Conservation (phyloP, 371 early-diverging fungal genomes). For the Capillidium rhysosporum region DNA sequence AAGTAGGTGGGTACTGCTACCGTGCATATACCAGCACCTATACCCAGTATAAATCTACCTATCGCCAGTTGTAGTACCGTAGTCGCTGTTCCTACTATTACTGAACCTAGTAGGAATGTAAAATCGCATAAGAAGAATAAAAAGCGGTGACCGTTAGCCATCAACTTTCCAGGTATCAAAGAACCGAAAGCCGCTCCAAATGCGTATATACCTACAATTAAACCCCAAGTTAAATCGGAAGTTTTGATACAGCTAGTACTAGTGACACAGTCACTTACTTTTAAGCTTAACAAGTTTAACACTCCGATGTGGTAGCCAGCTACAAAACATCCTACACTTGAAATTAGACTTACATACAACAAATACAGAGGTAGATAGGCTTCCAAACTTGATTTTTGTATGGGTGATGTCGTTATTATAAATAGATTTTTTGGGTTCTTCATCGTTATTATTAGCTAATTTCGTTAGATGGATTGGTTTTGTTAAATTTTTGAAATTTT, state of each 20-base stretch:
- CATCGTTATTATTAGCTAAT: too few relatives aligned
- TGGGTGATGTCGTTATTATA: too few relatives aligned
- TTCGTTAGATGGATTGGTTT: too few relatives aligned
- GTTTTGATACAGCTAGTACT: not conserved
- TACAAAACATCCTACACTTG: not conserved
- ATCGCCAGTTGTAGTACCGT: constrained; percentile 30
- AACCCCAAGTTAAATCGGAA: not conserved
- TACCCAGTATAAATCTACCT: constrained; percentile 62
- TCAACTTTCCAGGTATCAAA: not conserved
- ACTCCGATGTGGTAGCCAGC: not conserved
- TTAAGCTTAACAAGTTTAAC: not conserved
- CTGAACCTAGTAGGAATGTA: not conserved
- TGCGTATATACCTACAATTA: not conserved
- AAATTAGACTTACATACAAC: too few relatives aligned
- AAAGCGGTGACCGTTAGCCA: not conserved
- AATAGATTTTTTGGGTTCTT: too few relatives aligned
- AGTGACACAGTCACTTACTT: not conserved
- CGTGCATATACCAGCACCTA: constrained; percentile 59
- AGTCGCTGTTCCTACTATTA: not conserved
- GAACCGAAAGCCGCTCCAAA: not conserved
- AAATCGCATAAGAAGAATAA: not conserved
- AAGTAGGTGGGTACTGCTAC: constrained; percentile 60
- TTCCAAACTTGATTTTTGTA: too few relatives aligned
- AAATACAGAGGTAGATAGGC: too few relatives aligned
- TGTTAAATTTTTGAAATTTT: too few relatives aligned